Evolutionary conservation across 768 basidiomycete genomes (phyloP).

Genomic region (Russula lepida): DNA sequence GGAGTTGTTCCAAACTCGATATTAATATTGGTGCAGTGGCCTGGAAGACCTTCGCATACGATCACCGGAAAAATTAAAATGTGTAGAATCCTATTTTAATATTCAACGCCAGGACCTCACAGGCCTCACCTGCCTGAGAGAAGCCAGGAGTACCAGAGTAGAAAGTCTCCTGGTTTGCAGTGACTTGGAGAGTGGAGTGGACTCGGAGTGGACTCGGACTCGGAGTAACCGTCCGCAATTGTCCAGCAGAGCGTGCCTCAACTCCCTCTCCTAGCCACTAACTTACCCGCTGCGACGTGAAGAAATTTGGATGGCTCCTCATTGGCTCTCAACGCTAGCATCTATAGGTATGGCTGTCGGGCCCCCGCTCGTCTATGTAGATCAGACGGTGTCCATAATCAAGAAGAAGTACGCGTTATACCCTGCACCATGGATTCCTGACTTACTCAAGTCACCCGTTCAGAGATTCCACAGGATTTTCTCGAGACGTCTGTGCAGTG

Average conservation of each 20-base stretch:
- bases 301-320: slow-evolving; percentile 30
- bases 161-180: background rate
- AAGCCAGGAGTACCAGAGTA: too few species aligned
- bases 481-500: slow-evolving; percentile 79
- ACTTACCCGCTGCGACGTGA: background rate
- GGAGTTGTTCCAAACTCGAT: too few species aligned
- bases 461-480: slow-evolving; percentile 81
- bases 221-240: background rate
- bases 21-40: too few species aligned
- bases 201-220: background rate
- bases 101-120: too few species aligned
- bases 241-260: background rate
- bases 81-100: too few species aligned
- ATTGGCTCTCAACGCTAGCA: slow-evolving; percentile 62
- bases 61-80: too few species aligned
- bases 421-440: background rate
- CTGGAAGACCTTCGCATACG: too few species aligned
- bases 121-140: too few species aligned
- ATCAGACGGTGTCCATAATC: slow-evolving; percentile 76
- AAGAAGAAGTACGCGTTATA: slow-evolving; percentile 48
- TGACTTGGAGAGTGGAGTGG: too few species aligned
- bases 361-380: slow-evolving; percentile 77
- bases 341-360: slow-evolving; percentile 80
- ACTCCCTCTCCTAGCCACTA: background rate
- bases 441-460: slow-evolving; percentile 8